Base-by-base conservation (phyloP, 1,139 yeast species). In the Eremothecium sinecaudum region DNA sequence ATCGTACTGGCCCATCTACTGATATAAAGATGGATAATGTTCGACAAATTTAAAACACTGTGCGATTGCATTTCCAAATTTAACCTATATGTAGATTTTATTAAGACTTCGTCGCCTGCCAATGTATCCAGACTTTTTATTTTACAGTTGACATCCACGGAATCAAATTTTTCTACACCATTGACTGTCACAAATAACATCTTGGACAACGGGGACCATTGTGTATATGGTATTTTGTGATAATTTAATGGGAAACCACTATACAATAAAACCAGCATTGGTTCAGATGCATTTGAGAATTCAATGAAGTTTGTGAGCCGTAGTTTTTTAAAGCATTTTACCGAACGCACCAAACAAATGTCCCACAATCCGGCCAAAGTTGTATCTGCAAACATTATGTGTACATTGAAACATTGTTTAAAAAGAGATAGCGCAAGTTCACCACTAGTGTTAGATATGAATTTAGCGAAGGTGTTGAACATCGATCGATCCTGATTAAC, bases 41-140 rank as follows among this genome's bases (percentile, higher is more conserved):
- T 51, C 3, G 37, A 39, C 14, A 59, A 38, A 33, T 57, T 58
- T 5, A 33, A 17, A 7, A 49, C 50, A 8, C 54, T 47, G 28
- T 48, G 54, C 5, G 53, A 41, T 18, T 46, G 50, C 43, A 55
- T 48, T 36, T 61, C 66, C 11, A 50, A 33, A 14, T 56, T 46
- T 9, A 62, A 40, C 19, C 51, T 53, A 38, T 57, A 61, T 10
- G 48, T 48, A 3, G 57, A 39, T 38, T 50, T 58, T 2, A 62
- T 46, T 28, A 62, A 42, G 1, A 48, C 35, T 27, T 56, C 61
- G 18, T 53, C 49, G 13, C 40, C 40, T 7, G 52, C 45, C 2
- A 48, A 35, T 13, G 46, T 44, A 20, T 55, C 54, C 23, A 40
- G 28, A 18, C 44, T 38, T 18, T 43, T 43, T 3, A 48, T 36